Base-by-base conservation (phyloP, 805 yeast genomes). In the Barnettozyma vustinii region DNA sequence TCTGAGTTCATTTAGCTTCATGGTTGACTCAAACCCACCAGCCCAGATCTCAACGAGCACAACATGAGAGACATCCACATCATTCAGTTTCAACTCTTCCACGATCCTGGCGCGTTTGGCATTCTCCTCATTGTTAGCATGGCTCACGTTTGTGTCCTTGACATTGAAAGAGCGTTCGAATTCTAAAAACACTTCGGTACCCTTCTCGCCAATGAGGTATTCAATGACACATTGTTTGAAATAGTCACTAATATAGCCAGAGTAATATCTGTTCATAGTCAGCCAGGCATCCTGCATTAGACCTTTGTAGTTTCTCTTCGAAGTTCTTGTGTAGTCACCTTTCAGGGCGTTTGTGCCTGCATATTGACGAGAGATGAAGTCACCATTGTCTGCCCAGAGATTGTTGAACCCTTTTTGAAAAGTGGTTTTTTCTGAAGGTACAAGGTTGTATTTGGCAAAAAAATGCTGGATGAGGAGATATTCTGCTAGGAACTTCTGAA, bases 331-430 rank as follows among this genome's bases (percentile, higher is more conserved):
- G 52, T 62, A 74, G 47, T 74, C 79, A 7, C 77, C 77, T 52
- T 74, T 74, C 50, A 79, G 61, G 0, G 83, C 83, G 58, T 74
- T 75, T 1, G 84, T 79, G 5, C 79, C 75, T 3, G 83, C 77
- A 57, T 82, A 82, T 52, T 80, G 83, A 42, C 74, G 79, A 10
- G 86, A 80, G 23, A 82, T 77, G 19, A 76, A 79, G 57, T 82
- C 87, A 1, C 87, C 87, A 58, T 82, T 80, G 57, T 81, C 84
- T 2, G 87, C 87, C 87, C 87, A 82, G 10, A 74, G 42, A 40
- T 61, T 52, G 32, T 71, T 69, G 47, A 61, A 69, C 18, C 45
- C 39, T 12, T 18, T 48, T 37, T 51, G 63, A 52, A 63, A 69
- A 9, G 37, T 27, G 0, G 16, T 32, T 5, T 40, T 32, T 25